Base-by-base conservation (phyloP, 2,329 filamentous ascomycete genomes). In the Colletotrichum gigasporum region DNA sequence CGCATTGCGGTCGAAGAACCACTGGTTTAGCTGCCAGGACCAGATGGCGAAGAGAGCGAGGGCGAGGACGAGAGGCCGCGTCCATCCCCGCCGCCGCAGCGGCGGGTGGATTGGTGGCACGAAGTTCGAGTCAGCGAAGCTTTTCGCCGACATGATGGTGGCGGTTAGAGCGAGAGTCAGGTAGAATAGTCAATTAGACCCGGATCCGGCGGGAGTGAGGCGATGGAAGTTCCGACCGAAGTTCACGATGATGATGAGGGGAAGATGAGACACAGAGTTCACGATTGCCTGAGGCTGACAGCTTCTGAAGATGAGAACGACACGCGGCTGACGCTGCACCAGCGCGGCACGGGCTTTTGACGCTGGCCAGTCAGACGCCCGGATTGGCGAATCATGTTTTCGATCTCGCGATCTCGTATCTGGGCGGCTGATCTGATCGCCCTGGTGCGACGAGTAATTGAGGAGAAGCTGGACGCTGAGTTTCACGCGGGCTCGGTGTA, bases 61-160 rank as follows among this genome's bases (percentile, higher is more conserved):
- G 14, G 42, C 63, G 37, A 63, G 22, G 37, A 52, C 12, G 41
- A 65, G 28, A 20, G 57, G 62, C 22, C 34, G 54, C n/a, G 26
- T 45, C 62, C 56, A 62, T 35, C 37, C 35, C 20, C 16, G 39
- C 35, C 24, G 56, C 34, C 20, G 55, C 41, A 26, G 32, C 22
- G 20, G 47, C 7, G 30, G 18, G 16, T 32, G 28, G 9, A 28
- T 37, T 16, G 59, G 47, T 30, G 35, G 41, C n/a, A 30, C 10
- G 28, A 37, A 8, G 22, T 18, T 62, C 47, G 61, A 64, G 56
- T 65, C 56, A 55, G 56, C 56, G 56, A 44, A 50, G 16, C 56
- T 62, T 62, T 62, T 65, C 62, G 42, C 35, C 41, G 62, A 28
- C 62, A 65, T 62, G 42, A 26, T 35, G 11, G 54, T 52, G 45